A percentile compares a stretch with the other conserved stretches of the same genome.
Evolutionary conservation across 75 land plant species (phyloP).

Genomic region (Cunninghamia lanceolata): DNA sequence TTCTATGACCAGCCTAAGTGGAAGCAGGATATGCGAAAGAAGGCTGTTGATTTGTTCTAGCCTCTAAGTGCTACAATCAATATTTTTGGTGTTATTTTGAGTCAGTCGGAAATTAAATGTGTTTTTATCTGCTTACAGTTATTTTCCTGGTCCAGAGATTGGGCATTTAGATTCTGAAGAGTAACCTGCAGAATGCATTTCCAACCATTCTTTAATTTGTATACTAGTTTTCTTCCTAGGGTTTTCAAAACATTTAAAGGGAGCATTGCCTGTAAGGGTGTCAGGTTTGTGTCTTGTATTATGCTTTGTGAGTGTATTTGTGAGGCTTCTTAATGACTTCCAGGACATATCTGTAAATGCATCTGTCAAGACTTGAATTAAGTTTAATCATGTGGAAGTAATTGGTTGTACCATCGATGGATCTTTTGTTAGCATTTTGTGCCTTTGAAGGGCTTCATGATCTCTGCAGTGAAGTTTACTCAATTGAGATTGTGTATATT

Average conservation of each 20-base stretch:
- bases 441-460: not conserved
- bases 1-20: slow-evolving; percentile 86
- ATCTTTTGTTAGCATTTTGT: not conserved
- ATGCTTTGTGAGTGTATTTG: slow-evolving; percentile 8
- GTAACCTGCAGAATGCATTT: slow-evolving; percentile 7
- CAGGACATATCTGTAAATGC: slow-evolving; percentile 11
- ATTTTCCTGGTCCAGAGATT: slow-evolving; percentile 9
- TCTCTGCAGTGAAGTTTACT: not conserved
- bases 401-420: not conserved
- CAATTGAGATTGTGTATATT: not conserved
- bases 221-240: slow-evolving; percentile 6
- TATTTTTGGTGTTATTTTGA: not conserved
- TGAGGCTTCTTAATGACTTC: slow-evolving; percentile 3
- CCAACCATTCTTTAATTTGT: slow-evolving; percentile 12
- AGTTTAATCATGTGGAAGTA: slow-evolving; percentile 7
- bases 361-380: not conserved
- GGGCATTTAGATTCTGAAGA: not conserved
- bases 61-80: slow-evolving; percentile 32
- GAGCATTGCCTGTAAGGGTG: not conserved
- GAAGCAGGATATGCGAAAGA: slow-evolving; percentile 92
- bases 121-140: slow-evolving; percentile 1
- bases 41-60: slow-evolving; percentile 77
- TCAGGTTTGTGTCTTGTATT: slow-evolving; percentile 7
- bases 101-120: not conserved
- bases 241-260: slow-evolving; percentile 1